Base-by-base conservation (phyloP, 2,329 filamentous ascomycete species). In the Bisporella sp. region DNA sequence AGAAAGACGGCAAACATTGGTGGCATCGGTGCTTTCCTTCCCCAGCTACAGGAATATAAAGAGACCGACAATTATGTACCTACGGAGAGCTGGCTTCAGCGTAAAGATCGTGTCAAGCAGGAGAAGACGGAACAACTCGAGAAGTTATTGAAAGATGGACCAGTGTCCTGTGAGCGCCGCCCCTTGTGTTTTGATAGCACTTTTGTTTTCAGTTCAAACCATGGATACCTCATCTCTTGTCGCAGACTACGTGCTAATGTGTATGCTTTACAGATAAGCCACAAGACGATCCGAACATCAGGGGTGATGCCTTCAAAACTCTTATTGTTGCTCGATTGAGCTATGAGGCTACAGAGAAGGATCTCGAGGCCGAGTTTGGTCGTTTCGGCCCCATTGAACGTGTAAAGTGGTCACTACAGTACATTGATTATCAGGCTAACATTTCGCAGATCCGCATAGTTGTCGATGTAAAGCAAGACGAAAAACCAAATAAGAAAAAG, bases 321-420 rank as follows among this genome's bases (percentile, higher is more conserved):
- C 76, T 99, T 46, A 95, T 99, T 63, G 87, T 97, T 49, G 86
- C 89, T 48, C 85, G 93, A 49, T 77, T 99, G 45, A 90, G 86
- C 64, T 99, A 96, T 66, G 87, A 93, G 52, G 85, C 87, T 44
- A 90, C 88, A 57, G 87, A 92, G 63, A 82, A 90, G 61, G 93
- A 99, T 65, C 76, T 99, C 41, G 90, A 96, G 72, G 81, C 87
- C 62, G 92, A 96, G 66, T 99, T 99, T 69, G 86, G 87, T 29
- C 85, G 92, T 50, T 96, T 91, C 67, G 93, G 93, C 29, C 87
- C 90, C 4, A 95, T 99, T 68, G 93, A 97, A 71, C 83, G 91
- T 66, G 88, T 95, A 76, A n/a, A 54, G 84, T 53, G 4, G 9
- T 9, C 13, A 44, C 21, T 21, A 21, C 21, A 41, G 30, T 12